These are phyloP conservation scores for Piromyces sp. DNA, from an alignment of 192 early-diverging fungal genomes.

Conservation along the genomic window DNA sequence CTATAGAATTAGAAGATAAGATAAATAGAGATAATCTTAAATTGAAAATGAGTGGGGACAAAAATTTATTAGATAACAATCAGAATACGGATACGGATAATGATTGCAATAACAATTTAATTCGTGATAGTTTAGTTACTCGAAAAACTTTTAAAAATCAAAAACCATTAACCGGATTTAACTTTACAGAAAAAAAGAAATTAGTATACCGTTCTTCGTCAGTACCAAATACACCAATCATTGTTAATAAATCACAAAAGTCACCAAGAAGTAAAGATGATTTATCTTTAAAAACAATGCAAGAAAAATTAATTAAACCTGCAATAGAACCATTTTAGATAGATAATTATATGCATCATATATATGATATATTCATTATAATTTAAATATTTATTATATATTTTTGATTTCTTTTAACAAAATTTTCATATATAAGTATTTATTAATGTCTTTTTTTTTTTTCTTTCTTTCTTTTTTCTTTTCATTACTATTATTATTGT, in stretches of 20 bases:
- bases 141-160: background rate
- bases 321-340: too few species aligned
- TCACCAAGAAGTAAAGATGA: background rate
- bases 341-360: too few species aligned
- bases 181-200: background rate
- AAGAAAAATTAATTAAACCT: background rate
- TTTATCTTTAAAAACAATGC: background rate
- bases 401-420: too few species aligned
- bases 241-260: background rate
- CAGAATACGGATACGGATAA: background rate
- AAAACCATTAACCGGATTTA: background rate
- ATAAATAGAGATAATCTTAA: background rate
- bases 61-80: background rate
- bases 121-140: background rate
- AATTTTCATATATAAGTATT: too few species aligned
- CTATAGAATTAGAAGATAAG: background rate
- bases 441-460: too few species aligned
- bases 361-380: too few species aligned
- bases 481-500: too few species aligned
- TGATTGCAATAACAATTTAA: background rate
- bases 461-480: too few species aligned
- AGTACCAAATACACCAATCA: background rate
- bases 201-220: background rate
- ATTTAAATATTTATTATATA: too few species aligned
- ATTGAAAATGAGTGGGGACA: background rate